phyloP scores from a whole-genome alignment of 257 asterid species.

The Gynochthodes officinalis region DNA sequence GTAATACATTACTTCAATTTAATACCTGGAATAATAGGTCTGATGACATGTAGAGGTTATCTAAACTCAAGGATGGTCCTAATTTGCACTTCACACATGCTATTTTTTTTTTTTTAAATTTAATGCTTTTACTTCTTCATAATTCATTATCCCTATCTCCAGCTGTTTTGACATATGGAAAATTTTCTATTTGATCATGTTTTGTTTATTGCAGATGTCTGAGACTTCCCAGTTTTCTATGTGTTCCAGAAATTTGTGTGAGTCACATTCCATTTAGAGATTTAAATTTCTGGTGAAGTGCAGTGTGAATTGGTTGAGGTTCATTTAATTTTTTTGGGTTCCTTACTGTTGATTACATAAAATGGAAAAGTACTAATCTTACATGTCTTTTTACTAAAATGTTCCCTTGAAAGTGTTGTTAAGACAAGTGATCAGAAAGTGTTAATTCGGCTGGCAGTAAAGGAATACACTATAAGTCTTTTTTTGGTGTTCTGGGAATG shows the following conservation, averaged over 20 bases:
- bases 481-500: not conserved
- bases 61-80: not conserved
- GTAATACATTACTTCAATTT: slow-evolving; percentile 30
- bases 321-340: not conserved
- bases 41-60: not conserved
- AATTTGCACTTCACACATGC: not conserved
- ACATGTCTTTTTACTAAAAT: not conserved
- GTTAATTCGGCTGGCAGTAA: not conserved
- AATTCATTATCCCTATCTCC: not conserved
- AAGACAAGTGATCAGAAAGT: not conserved
- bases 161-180: slow-evolving; percentile 8
- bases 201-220: slow-evolving; percentile 57
- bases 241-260: slow-evolving; percentile 78
- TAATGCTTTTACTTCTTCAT: not conserved
- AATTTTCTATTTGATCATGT: not conserved
- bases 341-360: not conserved
- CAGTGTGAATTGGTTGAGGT: not conserved
- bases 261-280: slow-evolving; percentile 36
- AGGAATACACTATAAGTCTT: not conserved
- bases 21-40: not conserved
- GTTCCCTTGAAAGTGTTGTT: not conserved
- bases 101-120: not conserved
- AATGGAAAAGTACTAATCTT: not conserved
- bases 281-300: slow-evolving; percentile 4
- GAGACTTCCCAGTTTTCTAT: slow-evolving; percentile 69